A percentile compares a stretch with the other conserved stretches of the same genome.
These are phyloP conservation scores for Clarireedia monteithiana DNA, from an alignment of 2,329 filamentous ascomycete species.

Conservation along the genomic window DNA sequence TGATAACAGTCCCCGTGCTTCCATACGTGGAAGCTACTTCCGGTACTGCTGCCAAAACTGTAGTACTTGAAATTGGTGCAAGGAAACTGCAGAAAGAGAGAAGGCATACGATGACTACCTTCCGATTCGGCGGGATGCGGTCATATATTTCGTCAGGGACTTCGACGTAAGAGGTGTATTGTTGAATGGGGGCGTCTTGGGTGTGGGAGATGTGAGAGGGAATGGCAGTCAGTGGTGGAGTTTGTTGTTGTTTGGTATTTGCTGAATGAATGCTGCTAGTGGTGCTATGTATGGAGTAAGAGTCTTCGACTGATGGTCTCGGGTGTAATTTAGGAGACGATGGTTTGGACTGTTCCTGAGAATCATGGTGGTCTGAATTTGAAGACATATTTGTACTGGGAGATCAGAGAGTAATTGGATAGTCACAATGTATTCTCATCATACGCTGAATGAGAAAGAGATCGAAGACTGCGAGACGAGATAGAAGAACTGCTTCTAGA, in stretches of 20 bases:
- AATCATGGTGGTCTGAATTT: background rate
- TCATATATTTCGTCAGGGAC: conserved; percentile 52
- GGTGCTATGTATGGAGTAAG: conserved; percentile 1
- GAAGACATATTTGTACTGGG: background rate
- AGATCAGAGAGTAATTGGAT: background rate
- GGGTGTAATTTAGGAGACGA: background rate
- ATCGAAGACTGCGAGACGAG: background rate
- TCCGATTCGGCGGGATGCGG: conserved; percentile 52
- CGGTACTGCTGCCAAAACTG: conserved; percentile 64
- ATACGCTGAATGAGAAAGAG: background rate
- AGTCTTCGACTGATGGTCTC: background rate
- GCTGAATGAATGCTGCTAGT: background rate
- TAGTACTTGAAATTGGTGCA: conserved; percentile 67
- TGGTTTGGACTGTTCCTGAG: background rate
- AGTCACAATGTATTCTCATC: background rate
- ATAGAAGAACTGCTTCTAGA: background rate
- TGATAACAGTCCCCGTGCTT: conserved; percentile 62
- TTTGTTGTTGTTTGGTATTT: background rate
- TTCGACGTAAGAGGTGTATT: conserved; percentile 21
- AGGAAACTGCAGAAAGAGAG: conserved; percentile 70
- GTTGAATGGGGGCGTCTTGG: conserved; percentile 26
- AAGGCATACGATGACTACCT: conserved; percentile 58
- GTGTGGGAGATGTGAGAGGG: conserved; percentile 23
- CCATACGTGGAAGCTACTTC: conserved; percentile 60
- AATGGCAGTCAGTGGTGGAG: conserved; percentile 14